These are phyloP conservation scores for Cystobasidium ongulense DNA, from an alignment of 768 basidiomycete genomes.

Conservation along the genomic window DNA sequence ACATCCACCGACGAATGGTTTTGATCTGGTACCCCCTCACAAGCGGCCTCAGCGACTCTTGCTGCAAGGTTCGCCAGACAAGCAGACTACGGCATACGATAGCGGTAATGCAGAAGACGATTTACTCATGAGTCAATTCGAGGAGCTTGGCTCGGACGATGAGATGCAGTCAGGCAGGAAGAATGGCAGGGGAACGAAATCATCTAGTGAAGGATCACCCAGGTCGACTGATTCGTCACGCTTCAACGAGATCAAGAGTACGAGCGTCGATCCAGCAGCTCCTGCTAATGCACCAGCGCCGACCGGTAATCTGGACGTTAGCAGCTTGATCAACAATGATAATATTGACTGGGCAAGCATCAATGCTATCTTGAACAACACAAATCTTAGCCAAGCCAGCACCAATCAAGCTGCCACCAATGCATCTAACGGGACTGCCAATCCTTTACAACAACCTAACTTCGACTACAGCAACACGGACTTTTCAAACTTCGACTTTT, in stretches of 20 bases:
- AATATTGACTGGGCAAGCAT: slow-evolving; percentile 2
- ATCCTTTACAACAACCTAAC: neutral
- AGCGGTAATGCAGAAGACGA: neutral
- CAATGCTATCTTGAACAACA: neutral
- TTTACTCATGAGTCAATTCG: neutral
- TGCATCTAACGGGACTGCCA: neutral
- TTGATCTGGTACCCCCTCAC: neutral
- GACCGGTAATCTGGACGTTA: neutral
- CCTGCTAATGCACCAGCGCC: neutral
- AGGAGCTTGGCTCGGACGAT: slow-evolving; percentile 24
- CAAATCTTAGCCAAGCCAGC: neutral
- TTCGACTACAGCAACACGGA: slow-evolving; percentile 2
- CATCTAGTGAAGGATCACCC: neutral
- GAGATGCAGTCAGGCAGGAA: neutral
- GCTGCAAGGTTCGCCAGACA: neutral
- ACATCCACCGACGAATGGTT: neutral
- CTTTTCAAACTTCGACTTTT: slow-evolving; percentile 15
- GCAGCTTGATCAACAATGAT: neutral
- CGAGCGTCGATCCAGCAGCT: neutral
- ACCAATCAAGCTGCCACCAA: neutral
- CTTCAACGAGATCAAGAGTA: slow-evolving; percentile 4
- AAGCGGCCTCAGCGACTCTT: slow-evolving; percentile 1
- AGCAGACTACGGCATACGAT: neutral
- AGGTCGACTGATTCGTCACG: neutral
- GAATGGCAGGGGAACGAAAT: neutral